Evolutionary conservation across 1,284 basidiomycete species (phyloP).

Genomic region (Rhodotorula sp.): DNA sequence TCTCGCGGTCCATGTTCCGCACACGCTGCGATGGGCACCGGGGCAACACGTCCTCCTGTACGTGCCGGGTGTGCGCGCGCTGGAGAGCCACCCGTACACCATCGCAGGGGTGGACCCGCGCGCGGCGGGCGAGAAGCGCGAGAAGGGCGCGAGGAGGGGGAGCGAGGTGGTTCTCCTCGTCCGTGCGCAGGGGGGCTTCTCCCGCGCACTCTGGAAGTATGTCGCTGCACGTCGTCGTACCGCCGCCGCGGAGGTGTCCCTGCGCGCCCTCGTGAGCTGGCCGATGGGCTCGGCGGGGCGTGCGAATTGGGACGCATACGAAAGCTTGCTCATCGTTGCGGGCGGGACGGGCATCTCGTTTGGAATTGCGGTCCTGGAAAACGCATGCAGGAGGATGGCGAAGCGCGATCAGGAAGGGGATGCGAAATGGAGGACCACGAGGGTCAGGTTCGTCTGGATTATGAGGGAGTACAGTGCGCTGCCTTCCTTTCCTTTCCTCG

Average conservation of each 20-base stretch:
- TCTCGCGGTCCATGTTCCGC: slow-evolving; percentile 66
- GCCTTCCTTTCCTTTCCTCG: background rate
- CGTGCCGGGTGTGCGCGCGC: slow-evolving; percentile 67
- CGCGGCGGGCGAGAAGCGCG: slow-evolving; percentile 51
- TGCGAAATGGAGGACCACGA: slow-evolving; percentile 58
- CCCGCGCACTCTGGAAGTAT: slow-evolving; percentile 68
- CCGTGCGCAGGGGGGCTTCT: slow-evolving; percentile 75
- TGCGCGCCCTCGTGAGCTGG: slow-evolving; percentile 71
- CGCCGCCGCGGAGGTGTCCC: slow-evolving; percentile 54
- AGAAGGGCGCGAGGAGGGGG: slow-evolving; percentile 38
- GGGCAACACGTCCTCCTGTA: slow-evolving; percentile 78
- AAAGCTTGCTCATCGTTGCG: slow-evolving; percentile 68
- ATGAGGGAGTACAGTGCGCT: slow-evolving; percentile 62
- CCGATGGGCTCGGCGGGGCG: slow-evolving; percentile 75
- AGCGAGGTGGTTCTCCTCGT: slow-evolving; percentile 71
- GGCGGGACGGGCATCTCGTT: slow-evolving; percentile 81
- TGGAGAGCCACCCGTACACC: slow-evolving; percentile 80
- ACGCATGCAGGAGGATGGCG: slow-evolving; percentile 65
- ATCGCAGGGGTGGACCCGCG: slow-evolving; percentile 64
- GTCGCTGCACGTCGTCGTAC: slow-evolving; percentile 40
- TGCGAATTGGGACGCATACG: slow-evolving; percentile 66
- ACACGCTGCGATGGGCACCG: slow-evolving; percentile 68
- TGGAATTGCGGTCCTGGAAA: slow-evolving; percentile 70
- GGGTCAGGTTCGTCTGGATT: slow-evolving; percentile 81
- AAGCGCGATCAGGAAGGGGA: slow-evolving; percentile 53